These are phyloP conservation scores for Escovopsis sp. DNA, from an alignment of 2,329 filamentous ascomycete species.

Conservation along the genomic window DNA sequence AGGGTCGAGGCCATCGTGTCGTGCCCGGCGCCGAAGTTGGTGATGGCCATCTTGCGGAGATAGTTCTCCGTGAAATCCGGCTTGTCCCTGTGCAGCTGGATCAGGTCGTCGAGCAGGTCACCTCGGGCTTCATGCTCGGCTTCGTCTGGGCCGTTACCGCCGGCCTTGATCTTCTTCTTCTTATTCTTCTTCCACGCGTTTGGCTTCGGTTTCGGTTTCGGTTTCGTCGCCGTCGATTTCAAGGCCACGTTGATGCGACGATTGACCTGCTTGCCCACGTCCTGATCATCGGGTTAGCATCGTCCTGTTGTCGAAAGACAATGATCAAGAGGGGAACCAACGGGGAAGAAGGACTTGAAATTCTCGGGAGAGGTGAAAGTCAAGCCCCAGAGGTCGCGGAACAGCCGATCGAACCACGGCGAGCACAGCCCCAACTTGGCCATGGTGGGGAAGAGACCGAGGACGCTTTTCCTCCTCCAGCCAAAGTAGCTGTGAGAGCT, in stretches of 20 bases:
- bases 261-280: constrained; percentile 19
- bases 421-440: constrained; percentile 25
- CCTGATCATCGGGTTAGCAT: constrained; percentile 11
- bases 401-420: constrained; percentile 22
- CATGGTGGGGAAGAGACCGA: constrained; percentile 32
- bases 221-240: constrained; percentile 10
- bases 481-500: constrained; percentile 33
- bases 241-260: constrained; percentile 19
- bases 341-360: constrained; percentile 36
- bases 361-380: constrained; percentile 27
- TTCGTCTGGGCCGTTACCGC: not conserved
- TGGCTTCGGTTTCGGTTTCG: not conserved
- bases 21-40: constrained; percentile 41
- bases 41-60: constrained; percentile 35
- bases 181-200: constrained; percentile 7
- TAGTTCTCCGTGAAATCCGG: constrained; percentile 33
- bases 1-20: constrained; percentile 39
- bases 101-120: constrained; percentile 32
- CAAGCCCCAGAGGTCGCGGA: constrained; percentile 29
- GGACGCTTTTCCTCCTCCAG: constrained; percentile 38
- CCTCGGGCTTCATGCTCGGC: constrained; percentile 10
- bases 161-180: not conserved
- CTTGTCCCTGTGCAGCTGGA: constrained; percentile 28
- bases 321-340: constrained; percentile 13
- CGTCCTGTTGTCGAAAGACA: not conserved